Conservation (phyloP, 2,329 filamentous ascomycete species). For the Dactylellina leptospora region DNA sequence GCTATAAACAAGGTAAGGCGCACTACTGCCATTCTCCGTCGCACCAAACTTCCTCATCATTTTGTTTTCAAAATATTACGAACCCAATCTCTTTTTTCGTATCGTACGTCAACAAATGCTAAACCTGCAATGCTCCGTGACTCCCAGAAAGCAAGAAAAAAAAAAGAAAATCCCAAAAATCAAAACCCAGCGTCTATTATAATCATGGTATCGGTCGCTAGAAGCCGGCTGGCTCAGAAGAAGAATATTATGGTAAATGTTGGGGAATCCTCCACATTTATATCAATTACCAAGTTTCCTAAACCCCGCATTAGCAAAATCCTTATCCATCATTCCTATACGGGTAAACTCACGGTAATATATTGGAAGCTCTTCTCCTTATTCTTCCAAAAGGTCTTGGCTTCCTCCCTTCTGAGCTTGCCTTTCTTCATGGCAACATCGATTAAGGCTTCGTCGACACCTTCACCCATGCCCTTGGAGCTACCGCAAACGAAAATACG, state of each 20-base stretch:
- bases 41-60: not conserved
- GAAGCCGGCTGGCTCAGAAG: slow-evolving; percentile 17
- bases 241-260: not conserved
- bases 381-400: slow-evolving; percentile 84
- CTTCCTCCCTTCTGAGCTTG: slow-evolving; percentile 81
- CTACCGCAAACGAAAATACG: slow-evolving; percentile 96
- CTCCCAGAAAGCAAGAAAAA: slow-evolving; percentile 12
- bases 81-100: not conserved
- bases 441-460: slow-evolving; percentile 85
- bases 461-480: slow-evolving; percentile 96
- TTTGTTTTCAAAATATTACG: no score
- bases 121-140: slow-evolving; percentile 9
- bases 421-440: slow-evolving; percentile 94
- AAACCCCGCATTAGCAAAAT: slow-evolving; percentile 8
- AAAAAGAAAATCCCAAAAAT: slow-evolving; percentile 16
- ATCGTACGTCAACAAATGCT: slow-evolving; percentile 23
- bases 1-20: slow-evolving; percentile 38
- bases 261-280: not conserved
- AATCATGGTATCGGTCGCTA: slow-evolving; percentile 42
- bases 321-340: not conserved
- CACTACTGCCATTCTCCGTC: slow-evolving; percentile 22
- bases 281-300: slow-evolving; percentile 44
- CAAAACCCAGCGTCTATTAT: slow-evolving; percentile 26
- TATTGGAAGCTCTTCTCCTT: slow-evolving; percentile 96
- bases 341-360: slow-evolving; percentile 60